These are phyloP conservation scores for Pseudocercospora fuligena DNA, from an alignment of 2,329 filamentous ascomycete species.

Conservation along the genomic window DNA sequence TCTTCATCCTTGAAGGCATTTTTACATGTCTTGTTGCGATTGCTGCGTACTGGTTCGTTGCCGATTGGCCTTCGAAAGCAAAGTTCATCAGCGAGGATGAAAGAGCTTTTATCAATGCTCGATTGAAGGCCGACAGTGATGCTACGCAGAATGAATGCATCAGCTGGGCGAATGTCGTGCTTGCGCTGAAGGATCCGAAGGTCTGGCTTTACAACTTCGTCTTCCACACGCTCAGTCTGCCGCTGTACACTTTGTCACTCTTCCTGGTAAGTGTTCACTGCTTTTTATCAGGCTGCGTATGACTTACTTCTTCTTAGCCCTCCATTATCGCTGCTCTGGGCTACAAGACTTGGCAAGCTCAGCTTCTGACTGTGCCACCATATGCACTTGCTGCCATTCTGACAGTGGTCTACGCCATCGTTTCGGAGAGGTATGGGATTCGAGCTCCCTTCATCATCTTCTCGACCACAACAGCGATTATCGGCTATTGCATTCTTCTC, in stretches of 20 bases:
- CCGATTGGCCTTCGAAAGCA: constrained; percentile 58
- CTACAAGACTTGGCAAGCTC: constrained; percentile 39
- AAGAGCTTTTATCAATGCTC: constrained; percentile 63
- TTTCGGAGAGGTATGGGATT: constrained; percentile 62
- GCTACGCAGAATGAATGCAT: constrained; percentile 71
- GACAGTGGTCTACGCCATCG: constrained; percentile 62
- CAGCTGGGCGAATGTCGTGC: constrained; percentile 67
- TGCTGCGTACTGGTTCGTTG: constrained; percentile 60
- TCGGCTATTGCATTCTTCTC: constrained; percentile 48
- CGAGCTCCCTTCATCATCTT: constrained; percentile 69
- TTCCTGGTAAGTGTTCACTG: constrained; percentile 50
- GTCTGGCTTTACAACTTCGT: constrained; percentile 74
- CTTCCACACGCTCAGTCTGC: constrained; percentile 74
- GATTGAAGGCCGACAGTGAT: constrained; percentile 71
- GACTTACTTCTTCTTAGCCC: constrained; percentile 41
- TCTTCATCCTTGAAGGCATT: constrained; percentile 67
- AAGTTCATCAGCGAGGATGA: constrained; percentile 63
- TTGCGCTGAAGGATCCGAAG: constrained; percentile 69
- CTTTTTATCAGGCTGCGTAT: not conserved
- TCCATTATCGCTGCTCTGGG: constrained; percentile 70
- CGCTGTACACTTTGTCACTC: constrained; percentile 52
- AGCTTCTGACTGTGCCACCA: constrained; percentile 45
- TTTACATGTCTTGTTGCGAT: constrained; percentile 58
- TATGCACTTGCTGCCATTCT: constrained; percentile 56
- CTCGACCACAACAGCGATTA: constrained; percentile 42